Base-by-base conservation (phyloP, 83 land plant species). In the Picea engelmannii region DNA sequence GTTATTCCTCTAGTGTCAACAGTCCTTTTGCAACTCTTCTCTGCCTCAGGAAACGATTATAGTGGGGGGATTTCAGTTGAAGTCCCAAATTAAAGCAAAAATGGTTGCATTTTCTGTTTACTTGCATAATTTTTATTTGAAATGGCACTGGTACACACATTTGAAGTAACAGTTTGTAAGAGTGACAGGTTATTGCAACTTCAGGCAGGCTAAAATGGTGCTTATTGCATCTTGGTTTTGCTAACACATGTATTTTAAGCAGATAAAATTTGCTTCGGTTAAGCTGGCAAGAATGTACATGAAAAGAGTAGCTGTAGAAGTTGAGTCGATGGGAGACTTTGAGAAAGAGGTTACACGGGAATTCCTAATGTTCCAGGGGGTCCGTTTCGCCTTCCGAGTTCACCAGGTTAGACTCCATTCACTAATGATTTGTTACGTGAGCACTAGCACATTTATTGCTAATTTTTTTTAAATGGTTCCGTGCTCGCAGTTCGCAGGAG, bases 341-440 rank as follows among this genome's bases (percentile, higher is more conserved):
- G 67, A 80, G 13, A 85, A 62, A n/a, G 83, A 87, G 17, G 82
- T 85, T 58, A 58, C 79, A 82, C 38, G 83, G 40, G 83, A 82
- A n/a, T 82, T 79, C 64, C 77, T 91, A 38, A 58, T 86, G 69
- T 86, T 91, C 31, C 31, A 89, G 68, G 95, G 93, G 4, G 95
- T 89, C 60, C 85, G 93, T 20, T 91, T 92, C 83, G 93, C 95
- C 7, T 92, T 83, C 49, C 81, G 93, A 62, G 90, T 92, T 31
- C 95, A 91, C 66, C 95, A 92, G 91, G 95, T 82, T 44, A 74
- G 55, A 73, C 6, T 74, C 10, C 58, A 74, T 23, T 47, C 12
- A 47, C 21, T 21, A 47, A 70, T 38, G 40, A 70, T 70, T 70
- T 70, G 49, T 20, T 70, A 40, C 2, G 8, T 40, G 40, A 40